Base-by-base conservation (phyloP, 441 rosid species). In the Erodium moschatum region DNA sequence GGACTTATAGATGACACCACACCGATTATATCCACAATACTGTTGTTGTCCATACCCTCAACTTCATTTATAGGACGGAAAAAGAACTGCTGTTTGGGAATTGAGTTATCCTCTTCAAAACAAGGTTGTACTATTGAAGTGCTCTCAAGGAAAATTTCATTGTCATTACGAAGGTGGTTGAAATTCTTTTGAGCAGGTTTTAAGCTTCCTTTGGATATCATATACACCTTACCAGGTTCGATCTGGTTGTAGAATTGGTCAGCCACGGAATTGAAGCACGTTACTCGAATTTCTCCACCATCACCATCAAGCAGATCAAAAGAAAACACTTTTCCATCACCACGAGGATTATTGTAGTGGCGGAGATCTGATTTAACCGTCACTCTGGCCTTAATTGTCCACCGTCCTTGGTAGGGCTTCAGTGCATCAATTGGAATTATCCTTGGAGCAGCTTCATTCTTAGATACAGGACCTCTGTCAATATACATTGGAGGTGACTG, bases 361-460 rank as follows among this genome's bases (percentile, higher is more conserved):
- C 92, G 85, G 11, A 87, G 85, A 72, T 87, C 96, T 72, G 90
- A 93, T 79, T 85, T 87, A 6, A 91, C 91, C 72, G 95, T 92
- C 64, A 89, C 91, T 77, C 94, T 85, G 69, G 93, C 96, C 82
- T 86, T 92, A 72, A 92, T 86, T 66, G 96, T 92, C 98, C 98
- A 88, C 67, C 93, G 76, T 15, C 95, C 98, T 74, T 88, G 97
- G 79, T 92, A 92, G 65, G 95, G 95, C 83, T 86, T 92, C 77
- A 88, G 74, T 68, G 97, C 92, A 81, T 89, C 73, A 66, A 91
- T 87, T 54, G 90, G 96, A 62, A 89, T 84, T 67, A 87, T 82
- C 27, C 90, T 78, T 62, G 96, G 85, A 18, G 96, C 87, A 68
- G 96, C 97, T 77, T 89, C 97, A 64, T 89, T 91, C 82, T 87